Percentiles rank a stretch among this genome's conserved stretches.
Conservation (phyloP, 2,329 filamentous ascomycete species). For the Apiospora phragmitis region DNA sequence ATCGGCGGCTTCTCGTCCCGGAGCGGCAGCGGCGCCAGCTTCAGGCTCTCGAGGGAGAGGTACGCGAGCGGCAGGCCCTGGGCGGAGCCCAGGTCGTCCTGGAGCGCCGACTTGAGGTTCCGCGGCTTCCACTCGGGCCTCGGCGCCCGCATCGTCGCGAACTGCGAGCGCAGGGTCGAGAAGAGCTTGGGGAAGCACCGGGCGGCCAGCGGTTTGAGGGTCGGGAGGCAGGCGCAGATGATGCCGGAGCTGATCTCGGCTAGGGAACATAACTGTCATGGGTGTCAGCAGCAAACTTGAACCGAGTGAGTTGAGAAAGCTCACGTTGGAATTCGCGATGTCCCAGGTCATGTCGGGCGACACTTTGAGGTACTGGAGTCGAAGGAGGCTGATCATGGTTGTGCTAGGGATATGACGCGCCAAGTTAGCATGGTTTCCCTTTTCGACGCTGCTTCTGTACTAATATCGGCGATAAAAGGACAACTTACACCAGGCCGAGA, state of each 20-base stretch:
- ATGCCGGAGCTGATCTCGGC: constrained; percentile 14
- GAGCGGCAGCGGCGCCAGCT: background rate
- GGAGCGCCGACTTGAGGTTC: background rate
- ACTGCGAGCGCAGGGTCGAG: background rate
- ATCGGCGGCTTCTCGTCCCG: background rate
- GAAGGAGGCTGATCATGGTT: constrained; percentile 39
- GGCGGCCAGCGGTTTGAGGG: constrained; percentile 9
- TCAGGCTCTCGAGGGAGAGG: background rate
- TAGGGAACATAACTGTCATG: constrained; percentile 7
- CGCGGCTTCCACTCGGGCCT: background rate
- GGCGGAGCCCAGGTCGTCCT: background rate
- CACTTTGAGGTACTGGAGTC: constrained; percentile 36
- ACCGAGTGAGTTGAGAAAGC: background rate
- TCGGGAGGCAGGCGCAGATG: constrained; percentile 11
- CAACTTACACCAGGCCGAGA: constrained; percentile 39
- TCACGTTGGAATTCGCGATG: constrained; percentile 29
- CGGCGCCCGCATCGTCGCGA: background rate
- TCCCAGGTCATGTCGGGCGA: constrained; percentile 38
- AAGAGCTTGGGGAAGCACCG: background rate
- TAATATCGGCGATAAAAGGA: background rate
- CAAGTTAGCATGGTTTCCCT: background rate
- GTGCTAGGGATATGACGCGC: constrained; percentile 23
- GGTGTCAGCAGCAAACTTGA: background rate
- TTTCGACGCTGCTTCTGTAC: no score
- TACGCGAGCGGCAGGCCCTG: background rate